Conservation (phyloP, 2,329 filamentous ascomycete genomes). For the Chaetomiaceae sp. region DNA sequence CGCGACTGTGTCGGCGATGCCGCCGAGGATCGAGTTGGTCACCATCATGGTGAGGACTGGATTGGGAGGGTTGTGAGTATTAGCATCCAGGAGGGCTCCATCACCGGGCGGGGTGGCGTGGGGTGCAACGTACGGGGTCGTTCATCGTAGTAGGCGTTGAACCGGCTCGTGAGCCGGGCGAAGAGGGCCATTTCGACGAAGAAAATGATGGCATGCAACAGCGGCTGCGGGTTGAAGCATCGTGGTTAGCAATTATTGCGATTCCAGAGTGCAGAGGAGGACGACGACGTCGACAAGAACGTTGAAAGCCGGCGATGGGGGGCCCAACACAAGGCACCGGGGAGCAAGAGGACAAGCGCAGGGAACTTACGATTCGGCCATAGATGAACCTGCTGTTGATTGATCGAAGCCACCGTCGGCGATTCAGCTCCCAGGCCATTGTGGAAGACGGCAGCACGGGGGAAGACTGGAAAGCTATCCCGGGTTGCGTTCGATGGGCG, state of each 20-base stretch:
- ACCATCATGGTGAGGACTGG: conserved; percentile 96
- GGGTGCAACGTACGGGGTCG: conserved; percentile 64
- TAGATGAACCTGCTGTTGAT: conserved; percentile 70
- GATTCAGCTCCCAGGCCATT: conserved; percentile 56
- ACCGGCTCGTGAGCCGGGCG: conserved; percentile 75
- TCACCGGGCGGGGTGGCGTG: neutral
- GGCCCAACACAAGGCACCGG: neutral
- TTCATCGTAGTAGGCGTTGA: conserved; percentile 90
- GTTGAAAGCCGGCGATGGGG: neutral
- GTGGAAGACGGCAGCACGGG: conserved; percentile 17
- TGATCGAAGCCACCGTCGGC: conserved; percentile 58
- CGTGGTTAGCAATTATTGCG: conserved; percentile 18
- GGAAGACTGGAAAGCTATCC: too few species aligned
- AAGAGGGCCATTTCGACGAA: conserved; percentile 84
- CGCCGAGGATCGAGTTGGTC: conserved; percentile 91
- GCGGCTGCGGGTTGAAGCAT: conserved; percentile 55
- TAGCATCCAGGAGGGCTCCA: neutral
- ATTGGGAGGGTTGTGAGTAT: neutral
- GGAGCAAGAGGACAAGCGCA: conserved; percentile 1
- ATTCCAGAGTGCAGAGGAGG: neutral
- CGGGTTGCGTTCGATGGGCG: too few species aligned
- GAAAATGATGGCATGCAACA: conserved; percentile 80
- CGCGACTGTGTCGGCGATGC: conserved; percentile 92
- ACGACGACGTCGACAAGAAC: neutral
- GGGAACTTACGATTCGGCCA: conserved; percentile 67